Percentiles rank a stretch among this genome's conserved stretches.
Evolutionary conservation across 345 rosid species (phyloP).

Genomic region (Punica granatum): DNA sequence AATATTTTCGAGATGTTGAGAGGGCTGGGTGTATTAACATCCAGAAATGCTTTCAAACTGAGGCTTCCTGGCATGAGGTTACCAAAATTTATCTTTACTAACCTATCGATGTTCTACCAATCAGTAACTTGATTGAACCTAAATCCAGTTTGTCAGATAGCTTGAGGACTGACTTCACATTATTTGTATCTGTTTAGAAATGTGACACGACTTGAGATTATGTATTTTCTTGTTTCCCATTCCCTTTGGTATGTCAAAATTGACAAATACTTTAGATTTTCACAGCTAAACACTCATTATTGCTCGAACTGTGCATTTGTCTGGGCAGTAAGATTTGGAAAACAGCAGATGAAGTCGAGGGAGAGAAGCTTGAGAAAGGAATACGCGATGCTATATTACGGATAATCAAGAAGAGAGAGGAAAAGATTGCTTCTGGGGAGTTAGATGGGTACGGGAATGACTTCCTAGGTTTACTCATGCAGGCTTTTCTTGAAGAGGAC

Average conservation of each 20-base stretch:
- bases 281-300: background rate
- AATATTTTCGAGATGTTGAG: conserved; percentile 28
- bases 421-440: conserved; percentile 5
- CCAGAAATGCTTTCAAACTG: conserved; percentile 11
- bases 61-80: conserved; percentile 27
- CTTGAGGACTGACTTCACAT: background rate
- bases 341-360: conserved; percentile 20
- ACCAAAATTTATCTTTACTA: background rate
- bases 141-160: too few relatives aligned
- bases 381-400: conserved; percentile 6
- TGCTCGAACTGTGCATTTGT: background rate
- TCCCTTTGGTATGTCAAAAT: too few relatives aligned
- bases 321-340: conserved; percentile 19
- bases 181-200: too few relatives aligned
- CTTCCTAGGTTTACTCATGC: conserved; percentile 23
- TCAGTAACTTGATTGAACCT: too few relatives aligned
- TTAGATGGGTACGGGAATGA: conserved; percentile 20
- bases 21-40: conserved; percentile 8
- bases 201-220: too few relatives aligned
- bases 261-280: background rate
- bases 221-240: too few relatives aligned
- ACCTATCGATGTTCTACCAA: too few relatives aligned
- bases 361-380: conserved; percentile 11
- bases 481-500: conserved; percentile 14
- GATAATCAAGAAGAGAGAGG: conserved; percentile 20